These are phyloP conservation scores for Vigna reflexopilosa DNA, from an alignment of 306 rosid genomes.

Conservation along the genomic window DNA sequence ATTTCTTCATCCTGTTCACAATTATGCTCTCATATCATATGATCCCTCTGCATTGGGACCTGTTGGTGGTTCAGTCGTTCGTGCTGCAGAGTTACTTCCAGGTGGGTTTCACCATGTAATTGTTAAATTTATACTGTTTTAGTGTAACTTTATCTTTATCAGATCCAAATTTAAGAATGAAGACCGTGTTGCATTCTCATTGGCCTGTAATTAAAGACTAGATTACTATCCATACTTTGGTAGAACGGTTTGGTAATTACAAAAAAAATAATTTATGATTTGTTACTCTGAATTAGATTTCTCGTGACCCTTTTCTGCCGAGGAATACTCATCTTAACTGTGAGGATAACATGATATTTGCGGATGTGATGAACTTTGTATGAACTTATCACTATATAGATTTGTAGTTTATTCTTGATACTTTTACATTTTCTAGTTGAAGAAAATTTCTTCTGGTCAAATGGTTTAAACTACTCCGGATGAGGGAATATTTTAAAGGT, in stretches of 20 bases:
- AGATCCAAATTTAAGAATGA: slow-evolving; percentile 13
- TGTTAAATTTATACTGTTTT: slow-evolving; percentile 24
- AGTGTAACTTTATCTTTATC: not conserved
- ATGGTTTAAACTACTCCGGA: slow-evolving; percentile 26
- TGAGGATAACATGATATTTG: slow-evolving; percentile 27
- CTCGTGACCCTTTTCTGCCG: slow-evolving; percentile 31
- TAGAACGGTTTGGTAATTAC: not conserved
- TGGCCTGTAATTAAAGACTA: not conserved
- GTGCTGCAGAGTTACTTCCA: slow-evolving; percentile 92
- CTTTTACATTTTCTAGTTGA: slow-evolving; percentile 16
- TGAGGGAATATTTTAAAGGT: slow-evolving; percentile 29
- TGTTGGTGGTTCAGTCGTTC: slow-evolving; percentile 79
- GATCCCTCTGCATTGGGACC: slow-evolving; percentile 93
- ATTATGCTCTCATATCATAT: slow-evolving; percentile 90
- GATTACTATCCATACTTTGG: slow-evolving; percentile 19
- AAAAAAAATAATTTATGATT: not conserved
- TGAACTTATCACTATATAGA: slow-evolving; percentile 17
- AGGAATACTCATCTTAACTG: slow-evolving; percentile 13
- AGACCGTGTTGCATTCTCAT: slow-evolving; percentile 26
- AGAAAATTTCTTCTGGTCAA: slow-evolving; percentile 35
- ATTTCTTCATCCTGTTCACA: slow-evolving; percentile 96
- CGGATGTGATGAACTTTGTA: slow-evolving; percentile 26
- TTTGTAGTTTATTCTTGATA: slow-evolving; percentile 21
- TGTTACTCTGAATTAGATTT: slow-evolving; percentile 24
- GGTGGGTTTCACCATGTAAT: slow-evolving; percentile 54